Conservation (phyloP, 2,329 filamentous ascomycete genomes). For the Sporothrix brunneoviolacea region DNA sequence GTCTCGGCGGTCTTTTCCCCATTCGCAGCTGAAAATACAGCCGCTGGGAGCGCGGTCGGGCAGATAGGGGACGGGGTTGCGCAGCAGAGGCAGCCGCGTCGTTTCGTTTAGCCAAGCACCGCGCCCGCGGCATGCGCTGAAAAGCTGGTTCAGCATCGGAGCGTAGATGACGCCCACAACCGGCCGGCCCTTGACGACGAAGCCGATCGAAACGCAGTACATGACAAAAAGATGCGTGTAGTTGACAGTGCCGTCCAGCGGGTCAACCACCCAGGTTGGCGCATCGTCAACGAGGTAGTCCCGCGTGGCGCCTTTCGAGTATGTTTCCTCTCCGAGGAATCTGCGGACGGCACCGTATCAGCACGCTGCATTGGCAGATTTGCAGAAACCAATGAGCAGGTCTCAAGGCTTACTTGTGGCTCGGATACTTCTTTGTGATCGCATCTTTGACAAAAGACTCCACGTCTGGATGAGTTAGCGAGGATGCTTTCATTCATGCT, state of each 20-base stretch:
- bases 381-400: no score
- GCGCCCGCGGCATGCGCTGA: slow-evolving; percentile 57
- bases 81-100: slow-evolving; percentile 55
- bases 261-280: slow-evolving; percentile 72
- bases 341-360: slow-evolving; percentile 67
- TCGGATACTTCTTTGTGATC: no score
- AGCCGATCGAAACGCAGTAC: slow-evolving; percentile 73
- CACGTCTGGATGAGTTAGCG: no score
- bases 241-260: slow-evolving; percentile 74
- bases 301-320: slow-evolving; percentile 60
- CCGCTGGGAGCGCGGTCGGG: slow-evolving; percentile 58
- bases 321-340: slow-evolving; percentile 72
- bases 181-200: slow-evolving; percentile 53
- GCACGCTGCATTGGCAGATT: slow-evolving; percentile 45
- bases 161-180: slow-evolving; percentile 67
- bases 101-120: slow-evolving; percentile 66
- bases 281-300: slow-evolving; percentile 57
- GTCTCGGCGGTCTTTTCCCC: slow-evolving; percentile 71
- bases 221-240: slow-evolving; percentile 75
- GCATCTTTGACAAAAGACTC: no score
- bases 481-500: no score
- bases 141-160: slow-evolving; percentile 62
- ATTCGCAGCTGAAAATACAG: slow-evolving; percentile 70
- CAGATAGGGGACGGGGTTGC: slow-evolving; percentile 55
- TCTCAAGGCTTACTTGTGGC: no score